These are phyloP conservation scores for Sideroxylon spinosum DNA, from an alignment of 179 eudicot species.

Conservation along the genomic window DNA sequence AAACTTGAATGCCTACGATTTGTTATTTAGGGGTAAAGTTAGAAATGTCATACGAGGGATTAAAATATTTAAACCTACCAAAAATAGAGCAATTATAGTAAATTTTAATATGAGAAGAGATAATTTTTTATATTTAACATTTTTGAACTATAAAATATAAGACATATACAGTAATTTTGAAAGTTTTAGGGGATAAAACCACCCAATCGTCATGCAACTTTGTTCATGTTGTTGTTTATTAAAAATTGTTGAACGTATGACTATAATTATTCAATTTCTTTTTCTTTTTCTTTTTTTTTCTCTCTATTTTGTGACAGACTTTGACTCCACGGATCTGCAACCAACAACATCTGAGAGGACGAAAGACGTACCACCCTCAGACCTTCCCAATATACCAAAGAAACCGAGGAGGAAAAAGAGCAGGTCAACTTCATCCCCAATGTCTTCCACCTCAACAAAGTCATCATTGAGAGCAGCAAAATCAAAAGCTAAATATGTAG, in stretches of 20 bases:
- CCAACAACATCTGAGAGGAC: conserved; percentile 27
- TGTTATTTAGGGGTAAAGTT: no score
- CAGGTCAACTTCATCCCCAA: conserved; percentile 51
- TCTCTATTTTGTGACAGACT: conserved; percentile 31
- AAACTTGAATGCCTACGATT: not conserved
- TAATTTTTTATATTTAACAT: no score
- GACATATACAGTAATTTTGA: no score
- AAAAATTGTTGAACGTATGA: no score
- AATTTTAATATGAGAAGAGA: no score
- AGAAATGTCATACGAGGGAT: no score
- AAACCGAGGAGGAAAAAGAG: conserved; percentile 56
- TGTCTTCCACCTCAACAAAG: conserved; percentile 32
- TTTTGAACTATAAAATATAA: no score
- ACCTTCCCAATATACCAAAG: conserved; percentile 40
- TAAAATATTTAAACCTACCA: no score
- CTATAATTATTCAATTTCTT: not conserved
- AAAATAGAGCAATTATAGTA: no score
- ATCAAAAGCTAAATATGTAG: conserved; percentile 20
- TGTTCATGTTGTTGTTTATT: no score
- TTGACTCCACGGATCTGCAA: conserved; percentile 41
- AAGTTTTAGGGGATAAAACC: not conserved
- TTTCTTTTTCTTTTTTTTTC: not conserved
- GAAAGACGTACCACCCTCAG: conserved; percentile 39
- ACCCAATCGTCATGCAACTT: no score
- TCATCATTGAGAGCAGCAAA: conserved; percentile 25